Base-by-base conservation (phyloP, 305 asterid species). In the Stenogyne calaminthoides region DNA sequence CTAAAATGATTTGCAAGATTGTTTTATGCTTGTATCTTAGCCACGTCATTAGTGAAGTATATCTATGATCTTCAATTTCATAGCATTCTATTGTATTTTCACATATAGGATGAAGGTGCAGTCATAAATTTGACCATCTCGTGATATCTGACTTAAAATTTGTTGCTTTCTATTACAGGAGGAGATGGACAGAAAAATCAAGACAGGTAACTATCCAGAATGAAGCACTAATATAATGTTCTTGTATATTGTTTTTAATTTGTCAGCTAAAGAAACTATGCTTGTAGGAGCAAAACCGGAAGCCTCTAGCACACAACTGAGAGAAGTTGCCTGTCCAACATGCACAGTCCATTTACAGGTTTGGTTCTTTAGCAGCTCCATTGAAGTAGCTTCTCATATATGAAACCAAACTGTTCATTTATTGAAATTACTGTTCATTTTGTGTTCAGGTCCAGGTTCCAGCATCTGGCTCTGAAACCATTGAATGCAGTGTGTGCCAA, bases 291-390 rank as follows among this genome's bases (percentile, higher is more conserved):
- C 16, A 54, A 77, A 82, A 40, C 44, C 88, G 8, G 82, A 79
- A 52, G 78, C 76, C 78, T 72, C 84, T 63, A 74, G 84, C 72
- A 79, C 73, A 49, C 79, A 80, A 70, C 86, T 81, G 91, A 88
- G 95, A 82, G 97, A 93, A 73, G 98, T 90, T 65, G 98, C 81
- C 10, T 90, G 98, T 69, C 97, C 97, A 60, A 92, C 88, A 1
- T 90, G 97, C 85, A 92, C 98, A 1, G 96, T 90, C 76, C 97
- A 90, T 79, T 83, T 92, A 68, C 97, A 92, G 97, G 98, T 92
- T 69, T 47, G 72, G 9, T 3, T 52, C 64, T 37, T 32, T 73
- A 37, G 58, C 29, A 3, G 25, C 77, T 9, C 20, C 27, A 39
- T 62, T 11, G 27, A 14, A 27, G 58, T n/a, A 15, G 52, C 39